Percentiles rank a stretch among this genome's conserved stretches.
Evolutionary conservation across 768 basidiomycete genomes (phyloP).

Genomic region (Pleurotus djamor): DNA sequence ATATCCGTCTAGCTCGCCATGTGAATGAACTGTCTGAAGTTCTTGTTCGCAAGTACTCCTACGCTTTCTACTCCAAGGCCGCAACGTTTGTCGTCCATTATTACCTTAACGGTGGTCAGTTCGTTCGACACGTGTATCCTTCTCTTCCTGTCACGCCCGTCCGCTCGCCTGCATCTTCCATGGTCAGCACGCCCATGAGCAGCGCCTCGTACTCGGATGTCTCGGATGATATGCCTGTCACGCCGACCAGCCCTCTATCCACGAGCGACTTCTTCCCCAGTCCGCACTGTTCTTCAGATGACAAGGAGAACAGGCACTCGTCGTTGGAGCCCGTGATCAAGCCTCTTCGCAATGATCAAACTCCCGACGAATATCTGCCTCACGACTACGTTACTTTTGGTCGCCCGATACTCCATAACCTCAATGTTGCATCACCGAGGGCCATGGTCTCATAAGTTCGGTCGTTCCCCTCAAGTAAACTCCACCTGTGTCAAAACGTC

Average conservation of each 20-base stretch:
- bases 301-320: constrained; percentile 79
- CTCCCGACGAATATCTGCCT: constrained; percentile 76
- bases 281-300: constrained; percentile 49
- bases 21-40: constrained; percentile 94
- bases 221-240: constrained; percentile 83
- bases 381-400: constrained; percentile 81
- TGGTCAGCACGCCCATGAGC: constrained; percentile 72
- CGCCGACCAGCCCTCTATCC: constrained; percentile 72
- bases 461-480: constrained; percentile 25
- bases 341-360: constrained; percentile 64
- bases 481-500: constrained; percentile 50
- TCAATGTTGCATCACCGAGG: constrained; percentile 69
- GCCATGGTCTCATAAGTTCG: constrained; percentile 54
- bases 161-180: constrained; percentile 46
- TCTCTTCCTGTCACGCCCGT: constrained; percentile 71
- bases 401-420: constrained; percentile 73
- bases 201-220: constrained; percentile 71
- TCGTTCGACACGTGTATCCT: constrained; percentile 42
- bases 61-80: constrained; percentile 94
- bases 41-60: constrained; percentile 98
- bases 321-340: constrained; percentile 64
- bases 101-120: constrained; percentile 87
- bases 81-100: constrained; percentile 92
- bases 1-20: constrained; percentile 81
- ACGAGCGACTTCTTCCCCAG: constrained; percentile 56